These are phyloP conservation scores for Styphnolobium japonicum DNA, from an alignment of 306 rosid species.

Conservation along the genomic window DNA sequence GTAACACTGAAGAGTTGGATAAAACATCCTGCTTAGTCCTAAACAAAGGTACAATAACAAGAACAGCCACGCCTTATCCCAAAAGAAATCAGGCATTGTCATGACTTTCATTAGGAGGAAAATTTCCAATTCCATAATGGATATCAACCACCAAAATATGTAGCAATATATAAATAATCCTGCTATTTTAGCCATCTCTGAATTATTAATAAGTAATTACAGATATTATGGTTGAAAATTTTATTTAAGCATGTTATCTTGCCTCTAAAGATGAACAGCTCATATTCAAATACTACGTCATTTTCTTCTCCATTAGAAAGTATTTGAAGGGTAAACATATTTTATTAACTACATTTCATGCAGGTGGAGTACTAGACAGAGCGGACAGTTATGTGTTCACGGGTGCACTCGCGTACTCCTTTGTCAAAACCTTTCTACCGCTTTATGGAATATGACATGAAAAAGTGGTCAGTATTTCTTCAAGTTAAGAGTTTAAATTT, in stretches of 20 bases:
- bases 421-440: slow-evolving; percentile 74
- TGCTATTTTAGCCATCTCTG: not conserved
- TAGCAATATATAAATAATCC: not conserved
- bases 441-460: slow-evolving; percentile 70
- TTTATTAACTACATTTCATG: slow-evolving; percentile 12
- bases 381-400: slow-evolving; percentile 91
- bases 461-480: slow-evolving; percentile 17
- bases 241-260: not conserved
- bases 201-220: not conserved
- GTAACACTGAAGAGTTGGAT: not conserved
- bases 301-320: slow-evolving; percentile 3
- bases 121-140: not conserved
- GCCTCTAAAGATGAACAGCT: not conserved
- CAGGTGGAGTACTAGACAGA: slow-evolving; percentile 93
- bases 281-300: not conserved
- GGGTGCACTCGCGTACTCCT: slow-evolving; percentile 89
- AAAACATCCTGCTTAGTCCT: not conserved
- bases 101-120: not conserved
- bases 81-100: not conserved
- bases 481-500: not conserved
- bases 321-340: slow-evolving; percentile 1
- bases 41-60: not conserved
- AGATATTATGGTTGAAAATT: not conserved
- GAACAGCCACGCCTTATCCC: not conserved
- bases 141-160: not conserved